These are phyloP conservation scores for Coniella vitis DNA, from an alignment of 2,329 filamentous ascomycete species.

Conservation along the genomic window DNA sequence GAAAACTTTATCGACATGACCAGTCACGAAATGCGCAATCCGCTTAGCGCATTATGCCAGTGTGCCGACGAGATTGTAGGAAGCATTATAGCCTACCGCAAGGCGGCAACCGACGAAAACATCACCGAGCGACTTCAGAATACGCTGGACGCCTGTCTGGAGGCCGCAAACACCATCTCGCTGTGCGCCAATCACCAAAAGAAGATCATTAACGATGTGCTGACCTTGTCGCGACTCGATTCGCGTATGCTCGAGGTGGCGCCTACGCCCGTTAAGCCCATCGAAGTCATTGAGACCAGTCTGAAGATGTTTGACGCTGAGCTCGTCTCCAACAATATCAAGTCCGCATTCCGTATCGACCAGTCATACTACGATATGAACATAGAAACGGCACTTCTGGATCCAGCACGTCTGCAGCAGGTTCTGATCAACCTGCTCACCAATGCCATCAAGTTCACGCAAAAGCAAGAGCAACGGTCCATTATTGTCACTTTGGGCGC, in stretches of 20 bases:
- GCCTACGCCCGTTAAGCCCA: slow-evolving; percentile 61
- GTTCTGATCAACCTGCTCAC: slow-evolving; percentile 71
- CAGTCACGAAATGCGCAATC: slow-evolving; percentile 71
- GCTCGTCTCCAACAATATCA: slow-evolving; percentile 63
- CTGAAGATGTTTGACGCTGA: slow-evolving; percentile 78
- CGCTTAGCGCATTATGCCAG: slow-evolving; percentile 66
- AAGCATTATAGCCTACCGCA: slow-evolving; percentile 38
- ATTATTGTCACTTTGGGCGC: slow-evolving; percentile 63
- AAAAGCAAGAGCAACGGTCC: slow-evolving; percentile 48
- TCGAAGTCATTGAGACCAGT: slow-evolving; percentile 58
- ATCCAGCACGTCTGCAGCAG: slow-evolving; percentile 68
- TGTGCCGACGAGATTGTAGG: slow-evolving; percentile 66
- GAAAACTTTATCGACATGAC: slow-evolving; percentile 71
- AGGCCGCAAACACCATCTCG: slow-evolving; percentile 75
- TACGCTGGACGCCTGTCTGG: slow-evolving; percentile 51
- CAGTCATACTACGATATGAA: slow-evolving; percentile 57
- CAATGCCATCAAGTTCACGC: slow-evolving; percentile 60
- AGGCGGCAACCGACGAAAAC: slow-evolving; percentile 1
- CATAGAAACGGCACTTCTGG: slow-evolving; percentile 66
- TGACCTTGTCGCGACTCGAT: slow-evolving; percentile 70
- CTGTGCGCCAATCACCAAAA: slow-evolving; percentile 77
- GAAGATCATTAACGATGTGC: slow-evolving; percentile 67
- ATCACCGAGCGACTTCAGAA: slow-evolving; percentile 36
- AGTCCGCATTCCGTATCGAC: slow-evolving; percentile 62
- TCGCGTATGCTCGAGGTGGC: slow-evolving; percentile 67